Conservation (phyloP, 306 rosid species). For the Quercus bicolor region DNA sequence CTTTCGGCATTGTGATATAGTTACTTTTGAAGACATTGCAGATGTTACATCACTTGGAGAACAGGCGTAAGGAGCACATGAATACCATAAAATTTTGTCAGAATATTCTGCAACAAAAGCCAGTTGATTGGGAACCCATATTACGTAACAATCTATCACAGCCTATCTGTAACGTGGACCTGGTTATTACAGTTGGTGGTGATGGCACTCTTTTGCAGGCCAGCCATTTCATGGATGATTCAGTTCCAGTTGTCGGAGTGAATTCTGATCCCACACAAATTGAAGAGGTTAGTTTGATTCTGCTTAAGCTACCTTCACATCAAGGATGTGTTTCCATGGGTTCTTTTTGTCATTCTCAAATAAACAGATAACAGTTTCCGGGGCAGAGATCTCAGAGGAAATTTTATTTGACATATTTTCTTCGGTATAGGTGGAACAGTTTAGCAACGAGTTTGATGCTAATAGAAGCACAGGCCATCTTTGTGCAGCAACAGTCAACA, state of each 20-base stretch:
- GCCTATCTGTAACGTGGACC: slow-evolving; percentile 69
- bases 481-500: slow-evolving; percentile 67
- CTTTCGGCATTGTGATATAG: not conserved
- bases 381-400: not conserved
- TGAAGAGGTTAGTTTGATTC: slow-evolving; percentile 57
- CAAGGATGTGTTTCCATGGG: slow-evolving; percentile 2
- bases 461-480: slow-evolving; percentile 85
- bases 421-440: slow-evolving; percentile 56
- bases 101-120: slow-evolving; percentile 57
- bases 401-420: slow-evolving; percentile 18
- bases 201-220: slow-evolving; percentile 92
- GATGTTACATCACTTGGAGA: slow-evolving; percentile 55
- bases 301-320: slow-evolving; percentile 2
- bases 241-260: slow-evolving; percentile 83
- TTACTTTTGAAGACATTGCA: slow-evolving; percentile 33
- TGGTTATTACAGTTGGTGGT: slow-evolving; percentile 85
- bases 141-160: slow-evolving; percentile 40
- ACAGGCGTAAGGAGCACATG: slow-evolving; percentile 62
- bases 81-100: slow-evolving; percentile 69
- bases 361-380: not conserved
- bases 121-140: slow-evolving; percentile 71
- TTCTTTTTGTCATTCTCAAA: slow-evolving; percentile 9
- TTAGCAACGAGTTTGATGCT: slow-evolving; percentile 65
- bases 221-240: slow-evolving; percentile 76
- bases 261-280: slow-evolving; percentile 83